phyloP scores from a whole-genome alignment of 164 flowering plant genomes.

The Stephania japonica region DNA sequence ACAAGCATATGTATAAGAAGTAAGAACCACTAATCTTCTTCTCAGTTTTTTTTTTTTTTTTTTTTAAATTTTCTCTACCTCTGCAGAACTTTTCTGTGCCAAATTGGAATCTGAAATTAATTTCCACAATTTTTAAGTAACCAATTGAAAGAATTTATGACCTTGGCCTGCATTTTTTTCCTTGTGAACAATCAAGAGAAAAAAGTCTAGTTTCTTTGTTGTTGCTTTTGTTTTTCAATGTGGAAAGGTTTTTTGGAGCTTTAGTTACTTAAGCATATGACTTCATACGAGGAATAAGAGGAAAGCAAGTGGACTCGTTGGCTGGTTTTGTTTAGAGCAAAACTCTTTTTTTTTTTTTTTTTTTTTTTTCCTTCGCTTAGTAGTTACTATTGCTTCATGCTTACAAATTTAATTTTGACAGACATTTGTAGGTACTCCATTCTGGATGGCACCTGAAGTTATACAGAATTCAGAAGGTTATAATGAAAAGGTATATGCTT shows the following conservation, averaged over 20 bases:
- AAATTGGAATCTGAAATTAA: too few species aligned
- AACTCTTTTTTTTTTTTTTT: background rate
- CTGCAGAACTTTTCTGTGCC: too few species aligned
- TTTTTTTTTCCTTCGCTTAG: background rate
- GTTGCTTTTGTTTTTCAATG: too few species aligned
- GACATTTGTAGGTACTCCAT: conserved; percentile 99
- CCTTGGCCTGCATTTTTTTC: background rate
- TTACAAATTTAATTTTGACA: conserved; percentile 34
- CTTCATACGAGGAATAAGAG: background rate
- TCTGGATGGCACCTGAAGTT: conserved; percentile 99
- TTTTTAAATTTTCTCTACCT: too few species aligned
- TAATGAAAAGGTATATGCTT: conserved; percentile 71
- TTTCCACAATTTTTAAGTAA: too few species aligned
- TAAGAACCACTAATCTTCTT: too few species aligned
- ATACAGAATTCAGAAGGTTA: conserved; percentile 97
- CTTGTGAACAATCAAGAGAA: background rate
- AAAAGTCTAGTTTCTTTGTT: too few species aligned
- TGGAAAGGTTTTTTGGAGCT: too few species aligned
- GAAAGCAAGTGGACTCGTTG: background rate
- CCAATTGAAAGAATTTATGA: too few species aligned
- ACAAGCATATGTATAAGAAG: too few species aligned
- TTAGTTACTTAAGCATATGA: too few species aligned
- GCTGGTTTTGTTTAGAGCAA: background rate
- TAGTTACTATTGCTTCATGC: conserved; percentile 1
- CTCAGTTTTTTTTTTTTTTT: too few species aligned